These are phyloP conservation scores for Ajuga chamaepitys DNA, from an alignment of 257 asterid genomes.

Conservation along the genomic window DNA sequence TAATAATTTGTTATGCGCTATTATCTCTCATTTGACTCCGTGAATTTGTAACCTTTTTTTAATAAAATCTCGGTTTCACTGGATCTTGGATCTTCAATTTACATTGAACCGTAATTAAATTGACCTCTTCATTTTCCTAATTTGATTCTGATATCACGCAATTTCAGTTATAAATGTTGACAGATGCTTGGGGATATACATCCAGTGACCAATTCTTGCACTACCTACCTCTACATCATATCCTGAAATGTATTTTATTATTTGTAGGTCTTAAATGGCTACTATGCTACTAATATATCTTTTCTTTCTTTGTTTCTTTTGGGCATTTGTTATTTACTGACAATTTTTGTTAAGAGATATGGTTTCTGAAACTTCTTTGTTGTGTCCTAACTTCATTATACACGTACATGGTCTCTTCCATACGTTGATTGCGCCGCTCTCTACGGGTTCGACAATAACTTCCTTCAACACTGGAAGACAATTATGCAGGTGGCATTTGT, in stretches of 20 bases:
- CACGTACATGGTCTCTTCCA: conserved; percentile 90
- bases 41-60: not conserved
- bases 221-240: conserved; percentile 91
- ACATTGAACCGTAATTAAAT: not conserved
- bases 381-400: conserved; percentile 52
- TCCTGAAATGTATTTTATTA: conserved; percentile 33
- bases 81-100: not conserved
- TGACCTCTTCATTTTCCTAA: not conserved
- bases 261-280: not conserved
- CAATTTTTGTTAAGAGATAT: not conserved
- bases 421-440: conserved; percentile 84
- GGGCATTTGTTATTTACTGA: not conserved
- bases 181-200: conserved; percentile 76
- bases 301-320: not conserved
- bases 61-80: not conserved
- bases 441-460: conserved; percentile 72
- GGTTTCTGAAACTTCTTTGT: not conserved
- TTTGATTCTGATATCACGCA: not conserved
- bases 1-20: not conserved
- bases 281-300: not conserved
- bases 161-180: conserved; percentile 65
- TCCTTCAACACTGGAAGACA: conserved; percentile 7
- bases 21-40: no score
- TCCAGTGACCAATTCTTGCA: conserved; percentile 65
- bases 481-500: conserved; percentile 1